Evolutionary conservation across 768 basidiomycete species (phyloP).

Genomic region (Clitopilus passeckerianus): DNA sequence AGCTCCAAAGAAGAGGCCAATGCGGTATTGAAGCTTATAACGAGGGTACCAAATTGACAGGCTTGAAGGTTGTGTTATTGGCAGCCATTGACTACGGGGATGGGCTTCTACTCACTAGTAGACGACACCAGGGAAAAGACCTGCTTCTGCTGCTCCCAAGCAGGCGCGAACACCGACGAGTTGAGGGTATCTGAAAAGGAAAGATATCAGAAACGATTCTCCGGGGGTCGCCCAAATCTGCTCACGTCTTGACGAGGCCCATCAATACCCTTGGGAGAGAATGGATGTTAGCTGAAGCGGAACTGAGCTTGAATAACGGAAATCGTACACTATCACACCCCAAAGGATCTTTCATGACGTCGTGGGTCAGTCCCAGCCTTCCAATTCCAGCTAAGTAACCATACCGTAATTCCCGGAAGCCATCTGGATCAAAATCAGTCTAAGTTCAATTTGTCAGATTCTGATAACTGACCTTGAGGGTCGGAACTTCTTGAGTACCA

Average conservation of each 20-base stretch:
- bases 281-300: background rate
- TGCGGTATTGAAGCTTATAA: slow-evolving; percentile 51
- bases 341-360: slow-evolving; percentile 42
- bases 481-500: slow-evolving; percentile 57
- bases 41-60: slow-evolving; percentile 69
- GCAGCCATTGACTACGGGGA: background rate
- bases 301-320: background rate
- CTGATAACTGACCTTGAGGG: slow-evolving; percentile 46
- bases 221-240: background rate
- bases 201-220: background rate
- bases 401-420: slow-evolving; percentile 62
- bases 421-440: slow-evolving; percentile 30
- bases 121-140: slow-evolving; percentile 67
- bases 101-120: slow-evolving; percentile 49
- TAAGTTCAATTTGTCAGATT: background rate
- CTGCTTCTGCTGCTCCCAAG: slow-evolving; percentile 65
- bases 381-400: slow-evolving; percentile 8
- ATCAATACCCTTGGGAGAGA: slow-evolving; percentile 43
- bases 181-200: slow-evolving; percentile 46
- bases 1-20: slow-evolving; percentile 62
- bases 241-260: slow-evolving; percentile 64
- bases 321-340: slow-evolving; percentile 56
- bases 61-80: slow-evolving; percentile 19
- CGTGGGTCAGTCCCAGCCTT: background rate
- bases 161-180: slow-evolving; percentile 53